Evolutionary conservation across 2,329 filamentous ascomycete species (phyloP).

Genomic region (Pseudopyricularia cyperi): DNA sequence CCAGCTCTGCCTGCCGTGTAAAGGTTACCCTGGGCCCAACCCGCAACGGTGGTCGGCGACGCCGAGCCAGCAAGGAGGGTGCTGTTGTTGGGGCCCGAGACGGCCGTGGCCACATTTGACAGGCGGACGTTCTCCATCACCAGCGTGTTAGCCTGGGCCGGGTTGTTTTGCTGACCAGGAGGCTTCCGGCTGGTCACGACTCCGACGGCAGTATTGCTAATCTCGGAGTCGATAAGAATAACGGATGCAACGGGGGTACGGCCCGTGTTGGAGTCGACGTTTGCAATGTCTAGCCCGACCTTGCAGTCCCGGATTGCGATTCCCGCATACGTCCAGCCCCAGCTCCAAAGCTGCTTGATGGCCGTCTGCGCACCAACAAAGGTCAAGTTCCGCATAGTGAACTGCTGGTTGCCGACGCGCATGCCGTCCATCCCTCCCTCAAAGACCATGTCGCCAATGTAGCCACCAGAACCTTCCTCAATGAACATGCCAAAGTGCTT

Average conservation of each 20-base stretch:
- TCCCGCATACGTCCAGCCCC: constrained; percentile 63
- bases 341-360: constrained; percentile 62
- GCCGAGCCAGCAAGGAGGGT: constrained; percentile 42
- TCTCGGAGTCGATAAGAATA: constrained; percentile 59
- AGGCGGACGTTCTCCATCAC: constrained; percentile 35
- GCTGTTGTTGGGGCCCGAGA: constrained; percentile 29
- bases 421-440: constrained; percentile 52
- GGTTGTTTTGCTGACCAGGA: constrained; percentile 13
- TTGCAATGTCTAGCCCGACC: constrained; percentile 55
- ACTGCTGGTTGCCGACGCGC: constrained; percentile 53
- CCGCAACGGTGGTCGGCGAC: constrained; percentile 35
- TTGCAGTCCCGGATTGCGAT: constrained; percentile 48
- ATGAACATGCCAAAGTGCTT: constrained; percentile 47
- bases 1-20: constrained; percentile 34
- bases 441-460: constrained; percentile 58
- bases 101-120: constrained; percentile 23
- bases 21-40: constrained; percentile 56
- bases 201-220: constrained; percentile 59
- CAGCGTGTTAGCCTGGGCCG: constrained; percentile 29
- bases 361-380: constrained; percentile 54
- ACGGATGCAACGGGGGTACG: constrained; percentile 62
- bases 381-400: constrained; percentile 54
- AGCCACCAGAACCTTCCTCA: constrained; percentile 51
- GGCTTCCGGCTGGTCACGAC: constrained; percentile 46
- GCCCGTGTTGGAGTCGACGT: constrained; percentile 22